phyloP scores from a whole-genome alignment of 805 yeast genomes.

The Kluyveromyces wickerhamii region DNA sequence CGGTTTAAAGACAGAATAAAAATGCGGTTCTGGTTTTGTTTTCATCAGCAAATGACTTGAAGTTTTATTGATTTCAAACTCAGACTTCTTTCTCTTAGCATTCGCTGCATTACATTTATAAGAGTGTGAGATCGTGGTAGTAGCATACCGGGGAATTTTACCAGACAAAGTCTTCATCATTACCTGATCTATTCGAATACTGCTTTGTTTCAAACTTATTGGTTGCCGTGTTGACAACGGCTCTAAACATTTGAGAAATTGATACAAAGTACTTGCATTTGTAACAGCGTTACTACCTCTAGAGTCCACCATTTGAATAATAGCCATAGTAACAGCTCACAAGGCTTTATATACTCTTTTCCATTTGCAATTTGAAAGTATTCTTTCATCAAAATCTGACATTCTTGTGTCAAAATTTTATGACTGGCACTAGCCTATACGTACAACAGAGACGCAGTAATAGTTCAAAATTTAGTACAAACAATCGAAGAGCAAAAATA shows the following conservation, averaged over 20 bases:
- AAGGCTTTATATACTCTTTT: too few relatives aligned
- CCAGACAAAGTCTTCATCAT: not conserved
- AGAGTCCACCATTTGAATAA: not conserved
- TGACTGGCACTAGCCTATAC: too few relatives aligned
- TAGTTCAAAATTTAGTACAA: too few relatives aligned
- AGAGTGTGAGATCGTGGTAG: constrained; percentile 1
- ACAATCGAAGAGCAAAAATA: too few relatives aligned
- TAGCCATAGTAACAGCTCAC: not conserved
- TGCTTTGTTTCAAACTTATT: not conserved
- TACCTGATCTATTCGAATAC: not conserved
- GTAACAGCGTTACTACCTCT: not conserved
- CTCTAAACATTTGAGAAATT: not conserved
- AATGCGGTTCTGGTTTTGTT: not conserved
- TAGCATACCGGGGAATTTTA: not conserved
- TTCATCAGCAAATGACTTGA: too few relatives aligned
- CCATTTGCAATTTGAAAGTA: too few relatives aligned
- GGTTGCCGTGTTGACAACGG: not conserved
- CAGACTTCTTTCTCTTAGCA: not conserved
- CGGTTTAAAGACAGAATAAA: constrained; percentile 2
- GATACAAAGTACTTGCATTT: not conserved
- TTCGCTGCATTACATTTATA: not conserved
- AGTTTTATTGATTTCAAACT: too few relatives aligned
- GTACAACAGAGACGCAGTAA: too few relatives aligned
- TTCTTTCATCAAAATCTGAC: too few relatives aligned
- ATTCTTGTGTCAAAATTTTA: too few relatives aligned